phyloP scores from a whole-genome alignment of 2,329 filamentous ascomycete genomes.

The Paecilomyces fulvus region DNA sequence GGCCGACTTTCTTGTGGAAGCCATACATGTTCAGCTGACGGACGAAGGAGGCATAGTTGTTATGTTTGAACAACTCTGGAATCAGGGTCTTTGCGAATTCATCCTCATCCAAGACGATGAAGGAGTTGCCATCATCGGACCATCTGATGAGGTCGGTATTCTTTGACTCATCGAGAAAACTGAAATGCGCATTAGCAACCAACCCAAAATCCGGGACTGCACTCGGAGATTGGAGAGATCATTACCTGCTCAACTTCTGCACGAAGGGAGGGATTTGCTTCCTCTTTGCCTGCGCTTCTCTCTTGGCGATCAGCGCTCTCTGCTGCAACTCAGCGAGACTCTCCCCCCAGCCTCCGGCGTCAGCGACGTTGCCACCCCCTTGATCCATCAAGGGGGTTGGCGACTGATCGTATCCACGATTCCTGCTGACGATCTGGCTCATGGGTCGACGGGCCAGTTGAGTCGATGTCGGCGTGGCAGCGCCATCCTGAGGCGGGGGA shows the following conservation, averaged over 20 bases:
- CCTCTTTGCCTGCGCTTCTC: conserved; percentile 78
- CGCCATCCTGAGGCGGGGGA: conserved; percentile 40
- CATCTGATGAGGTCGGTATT: conserved; percentile 94
- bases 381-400: conserved; percentile 21
- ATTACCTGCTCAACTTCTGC: conserved; percentile 90
- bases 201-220: not conserved
- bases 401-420: conserved; percentile 30
- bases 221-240: conserved; percentile 15
- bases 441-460: conserved; percentile 34
- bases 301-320: conserved; percentile 71
- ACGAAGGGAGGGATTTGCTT: conserved; percentile 98
- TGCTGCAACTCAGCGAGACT: conserved; percentile 72
- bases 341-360: conserved; percentile 43
- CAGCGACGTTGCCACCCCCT: conserved; percentile 13
- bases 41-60: conserved; percentile 71
- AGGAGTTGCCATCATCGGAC: conserved; percentile 94
- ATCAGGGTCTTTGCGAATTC: conserved; percentile 69
- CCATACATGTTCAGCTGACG: conserved; percentile 61
- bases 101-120: conserved; percentile 93
- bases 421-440: conserved; percentile 31
- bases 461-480: conserved; percentile 31
- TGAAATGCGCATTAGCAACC: conserved; percentile 32
- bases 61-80: conserved; percentile 69
- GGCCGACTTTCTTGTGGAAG: conserved; percentile 64
- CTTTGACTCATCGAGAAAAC: conserved; percentile 86